phyloP scores from a whole-genome alignment of 2,329 filamentous ascomycete genomes.

The Pseudopithomyces chartarum region DNA sequence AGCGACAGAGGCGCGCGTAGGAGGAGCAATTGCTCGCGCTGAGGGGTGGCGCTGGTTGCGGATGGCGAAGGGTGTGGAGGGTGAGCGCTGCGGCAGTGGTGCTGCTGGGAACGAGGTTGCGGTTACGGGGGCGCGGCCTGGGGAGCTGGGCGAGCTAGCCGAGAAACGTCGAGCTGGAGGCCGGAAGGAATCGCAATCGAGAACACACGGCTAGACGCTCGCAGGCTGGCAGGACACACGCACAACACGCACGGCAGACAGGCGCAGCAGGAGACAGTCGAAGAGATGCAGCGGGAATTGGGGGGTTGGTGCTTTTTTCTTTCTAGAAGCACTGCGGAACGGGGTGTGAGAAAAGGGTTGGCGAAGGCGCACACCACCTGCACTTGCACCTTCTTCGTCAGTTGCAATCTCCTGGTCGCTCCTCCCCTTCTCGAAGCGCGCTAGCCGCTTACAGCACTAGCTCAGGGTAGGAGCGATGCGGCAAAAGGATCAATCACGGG shows the following conservation, averaged over 20 bases:
- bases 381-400: conserved; percentile 17
- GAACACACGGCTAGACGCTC: neutral
- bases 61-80: conserved; percentile 18
- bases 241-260: no score
- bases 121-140: conserved; percentile 34
- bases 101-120: conserved; percentile 33
- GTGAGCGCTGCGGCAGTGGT: conserved; percentile 27
- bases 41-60: conserved; percentile 14
- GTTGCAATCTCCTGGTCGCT: conserved; percentile 13
- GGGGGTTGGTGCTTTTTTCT: neutral
- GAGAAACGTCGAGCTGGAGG: conserved; percentile 30
- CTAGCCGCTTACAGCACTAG: conserved; percentile 7
- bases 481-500: neutral
- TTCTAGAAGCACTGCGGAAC: neutral
- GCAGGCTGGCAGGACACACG: neutral
- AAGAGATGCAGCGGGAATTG: neutral
- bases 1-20: conserved; percentile 31
- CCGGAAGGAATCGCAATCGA: neutral
- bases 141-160: conserved; percentile 33
- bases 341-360: neutral
- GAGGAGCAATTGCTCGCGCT: conserved; percentile 37
- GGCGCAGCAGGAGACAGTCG: no score
- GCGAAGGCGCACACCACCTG: neutral
- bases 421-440: conserved; percentile 7
- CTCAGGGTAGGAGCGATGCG: neutral